Base-by-base conservation (phyloP, 2,329 filamentous ascomycete species). In the Exserohilum rostratum region DNA sequence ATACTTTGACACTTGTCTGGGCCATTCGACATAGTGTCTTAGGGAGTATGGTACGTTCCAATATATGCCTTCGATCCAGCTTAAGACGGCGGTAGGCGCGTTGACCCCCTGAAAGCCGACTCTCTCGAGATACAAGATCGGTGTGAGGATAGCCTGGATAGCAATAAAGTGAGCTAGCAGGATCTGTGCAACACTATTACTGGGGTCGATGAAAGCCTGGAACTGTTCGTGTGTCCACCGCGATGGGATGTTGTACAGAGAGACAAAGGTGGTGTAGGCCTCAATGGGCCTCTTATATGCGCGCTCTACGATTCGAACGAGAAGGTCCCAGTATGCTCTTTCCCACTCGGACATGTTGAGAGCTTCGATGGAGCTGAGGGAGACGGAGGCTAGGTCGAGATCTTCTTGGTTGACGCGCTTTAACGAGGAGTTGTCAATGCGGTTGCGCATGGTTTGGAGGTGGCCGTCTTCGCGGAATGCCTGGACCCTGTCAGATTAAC, bases 91-190 rank as follows among this genome's bases (percentile, higher is more conserved):
- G 0, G 70, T 69, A 1, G 71, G 70, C 0, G 71, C 71, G 31
- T 74, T 60, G 2, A 74, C 53, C 2, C 72, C 72, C 43, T 70
- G 60, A 30, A 74, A 73, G 3, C 70, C 71, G 0, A 71, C 65
- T 34, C 71, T 58, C 40, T 73, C 71, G 2, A 72, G 62, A 6
- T 68, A 67, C 30, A 75, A 46, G 5, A 80, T 75, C 0, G 78
- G 78, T 5, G 72, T 71, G 52, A 82, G 71, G 5, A 81, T 66
- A 1, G 78, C 68, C 46, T 82, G 77, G 0, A 81, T 61, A 1
- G 77, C 74, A n/a, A 82, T 73, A 60, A 80, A 81, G 59, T 82
- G 79, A 6, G 76, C 71, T 5, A 82, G 71, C 5, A 82, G 64
- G 3, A 81, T 74, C 25, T 77, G 77, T 1, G 77, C 72, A 3